Conservation (phyloP, 1,284 basidiomycete species). For the Pholiota adiposa region DNA sequence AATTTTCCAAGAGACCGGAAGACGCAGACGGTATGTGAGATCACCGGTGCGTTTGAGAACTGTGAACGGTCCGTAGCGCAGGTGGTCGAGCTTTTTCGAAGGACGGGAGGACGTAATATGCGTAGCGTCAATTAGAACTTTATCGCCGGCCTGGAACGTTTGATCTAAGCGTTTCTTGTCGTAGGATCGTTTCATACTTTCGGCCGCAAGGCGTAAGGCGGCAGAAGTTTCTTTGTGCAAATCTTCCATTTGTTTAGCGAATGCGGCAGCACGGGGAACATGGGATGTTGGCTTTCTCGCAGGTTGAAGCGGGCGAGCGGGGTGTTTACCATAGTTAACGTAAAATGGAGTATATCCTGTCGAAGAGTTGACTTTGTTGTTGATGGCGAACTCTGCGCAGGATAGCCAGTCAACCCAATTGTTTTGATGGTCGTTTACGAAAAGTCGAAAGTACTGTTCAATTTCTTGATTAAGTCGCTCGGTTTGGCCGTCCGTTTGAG, state of each 20-base stretch:
- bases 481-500: no score
- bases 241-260: slow-evolving; percentile 20
- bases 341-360: slow-evolving; percentile 7
- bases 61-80: no score
- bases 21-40: no score
- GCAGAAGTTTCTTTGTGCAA: slow-evolving; percentile 15
- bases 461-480: slow-evolving; percentile 34
- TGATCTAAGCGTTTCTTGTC: neutral
- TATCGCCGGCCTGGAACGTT: no score
- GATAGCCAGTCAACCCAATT: slow-evolving; percentile 43
- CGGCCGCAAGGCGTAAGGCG: slow-evolving; percentile 18
- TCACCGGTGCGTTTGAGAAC: no score
- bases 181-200: slow-evolving; percentile 15
- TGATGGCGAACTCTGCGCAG: slow-evolving; percentile 40
- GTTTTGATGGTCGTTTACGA: slow-evolving; percentile 37
- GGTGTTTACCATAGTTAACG: neutral
- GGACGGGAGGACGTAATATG: no score
- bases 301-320: neutral
- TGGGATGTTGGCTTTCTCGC: slow-evolving; percentile 8
- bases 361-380: slow-evolving; percentile 20
- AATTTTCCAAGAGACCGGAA: slow-evolving; percentile 4
- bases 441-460: slow-evolving; percentile 32
- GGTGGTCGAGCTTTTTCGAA: no score
- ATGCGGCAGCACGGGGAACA: slow-evolving; percentile 11
- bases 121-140: no score